Evolutionary conservation across 192 early-diverging fungal genomes (phyloP), one percentile per base, ranked within the genome.

Genomic region (Coemansia sp.): DNA sequence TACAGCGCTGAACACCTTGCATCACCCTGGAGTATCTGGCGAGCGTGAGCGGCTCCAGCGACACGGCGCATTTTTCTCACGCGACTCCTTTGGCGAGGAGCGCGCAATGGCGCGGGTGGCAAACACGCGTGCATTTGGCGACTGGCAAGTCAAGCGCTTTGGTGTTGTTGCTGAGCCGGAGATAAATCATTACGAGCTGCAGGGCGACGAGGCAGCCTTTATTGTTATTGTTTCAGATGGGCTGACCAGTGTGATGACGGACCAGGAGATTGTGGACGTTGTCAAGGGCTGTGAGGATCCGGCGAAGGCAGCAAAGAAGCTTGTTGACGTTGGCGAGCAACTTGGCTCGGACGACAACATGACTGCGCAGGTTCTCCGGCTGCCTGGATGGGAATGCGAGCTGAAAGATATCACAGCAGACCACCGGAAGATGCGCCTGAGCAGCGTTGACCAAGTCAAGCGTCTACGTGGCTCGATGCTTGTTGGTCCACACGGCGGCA

Each of bases 71-170:
- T 92, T 87, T 72, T 85, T 92, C 32, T 90, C 84, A 18, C 88
- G 89, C 19, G 90, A 92, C 71, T 92, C 90, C 5, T 92, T 87
- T 79, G 90, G 90, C 48, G 87, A 89, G 69, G 88, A 90, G 65
- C 82, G 88, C 47, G 85, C 88, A 15, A 73, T 92, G 75, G 90
- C 89, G 0, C 74, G 73, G 40, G 68, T 92, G 36, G 89, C 89
- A 8, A 89, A 84, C 36, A 89, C 87, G 32, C 82, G 90, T 13
- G 86, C 90, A 5, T 80, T 92, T 72, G 90, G 90, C 36, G 90
- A 92, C 76, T 78, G 85, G 39, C 82, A 85, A 65, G 76, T 90
- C 52, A 92, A 92, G 73, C 83, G 82, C 16, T 92, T 84, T 67
- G 90, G 90, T 5, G 88, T 92, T 15, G 78, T 90, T 49, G 84